Conservation (phyloP, 495 filamentous ascomycete species). For the Talaromyces trachyspermus region DNA sequence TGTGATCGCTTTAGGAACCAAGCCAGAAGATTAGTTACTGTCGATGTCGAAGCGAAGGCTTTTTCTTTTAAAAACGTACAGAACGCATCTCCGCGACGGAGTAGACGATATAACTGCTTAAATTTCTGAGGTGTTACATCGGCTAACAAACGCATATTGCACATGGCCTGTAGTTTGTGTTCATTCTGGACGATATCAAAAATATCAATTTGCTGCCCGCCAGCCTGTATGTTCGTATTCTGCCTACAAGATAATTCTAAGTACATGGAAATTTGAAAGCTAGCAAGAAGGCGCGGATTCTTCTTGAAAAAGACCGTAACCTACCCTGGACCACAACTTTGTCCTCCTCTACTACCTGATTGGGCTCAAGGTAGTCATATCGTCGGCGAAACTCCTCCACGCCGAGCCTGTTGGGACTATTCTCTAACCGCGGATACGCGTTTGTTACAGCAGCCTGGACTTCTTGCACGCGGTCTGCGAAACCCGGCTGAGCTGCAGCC, state of each 20-base stretch:
- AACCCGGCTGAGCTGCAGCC: constrained; percentile 29
- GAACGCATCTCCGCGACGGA: constrained; percentile 70
- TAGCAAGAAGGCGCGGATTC: constrained; percentile 12
- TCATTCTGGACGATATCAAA: constrained; percentile 69
- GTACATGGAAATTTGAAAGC: constrained; percentile 30
- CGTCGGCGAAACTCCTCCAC: constrained; percentile 30
- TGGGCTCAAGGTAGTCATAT: constrained; percentile 31
- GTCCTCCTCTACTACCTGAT: constrained; percentile 39
- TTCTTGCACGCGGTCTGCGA: constrained; percentile 44
- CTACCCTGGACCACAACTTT: constrained; percentile 39
- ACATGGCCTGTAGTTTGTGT: constrained; percentile 62
- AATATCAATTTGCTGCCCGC: constrained; percentile 72
- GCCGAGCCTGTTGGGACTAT: constrained; percentile 24
- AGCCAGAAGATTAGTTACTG: constrained; percentile 4
- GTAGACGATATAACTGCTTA: constrained; percentile 47
- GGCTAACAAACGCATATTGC: constrained; percentile 53
- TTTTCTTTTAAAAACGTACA: constrained; percentile 44
- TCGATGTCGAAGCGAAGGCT: neutral
- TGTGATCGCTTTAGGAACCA: constrained; percentile 45
- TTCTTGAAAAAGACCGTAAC: constrained; percentile 23
- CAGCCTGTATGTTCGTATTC: constrained; percentile 51
- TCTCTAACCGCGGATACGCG: constrained; percentile 44
- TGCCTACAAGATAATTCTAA: constrained; percentile 50
- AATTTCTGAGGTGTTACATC: constrained; percentile 42
- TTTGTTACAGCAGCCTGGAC: constrained; percentile 35